A percentile compares a stretch with the other conserved stretches of the same genome.
phyloP scores from a whole-genome alignment of 148 eudicot genomes.

The Vaccinium myrtillus region DNA sequence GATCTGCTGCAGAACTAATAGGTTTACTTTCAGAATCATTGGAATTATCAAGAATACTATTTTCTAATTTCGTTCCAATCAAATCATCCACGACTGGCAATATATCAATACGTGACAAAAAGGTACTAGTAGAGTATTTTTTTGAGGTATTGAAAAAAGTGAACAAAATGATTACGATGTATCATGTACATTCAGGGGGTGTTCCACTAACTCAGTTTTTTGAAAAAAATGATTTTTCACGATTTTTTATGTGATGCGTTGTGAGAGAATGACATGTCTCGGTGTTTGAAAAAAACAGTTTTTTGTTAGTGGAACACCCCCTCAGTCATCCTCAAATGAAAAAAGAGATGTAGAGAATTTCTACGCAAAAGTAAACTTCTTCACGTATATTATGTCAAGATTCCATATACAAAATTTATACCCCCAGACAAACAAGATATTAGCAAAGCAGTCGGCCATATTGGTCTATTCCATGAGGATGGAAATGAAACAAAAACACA shows the following conservation, averaged over 20 bases:
- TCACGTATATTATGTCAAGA: background rate
- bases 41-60: too few relatives aligned
- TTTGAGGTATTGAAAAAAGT: background rate
- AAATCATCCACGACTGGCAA: too few relatives aligned
- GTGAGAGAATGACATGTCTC: too few relatives aligned
- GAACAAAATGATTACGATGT: background rate
- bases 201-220: too few relatives aligned
- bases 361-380: background rate
- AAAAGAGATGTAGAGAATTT: background rate
- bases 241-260: too few relatives aligned
- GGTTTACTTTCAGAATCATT: background rate
- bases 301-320: too few relatives aligned
- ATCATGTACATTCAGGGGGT: background rate
- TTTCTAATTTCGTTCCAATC: too few relatives aligned
- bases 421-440: background rate
- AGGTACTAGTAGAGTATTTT: background rate
- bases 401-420: background rate
- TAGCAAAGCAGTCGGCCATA: background rate
- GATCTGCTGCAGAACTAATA: background rate
- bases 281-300: too few relatives aligned
- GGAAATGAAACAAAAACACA: background rate
- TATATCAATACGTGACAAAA: too few relatives aligned
- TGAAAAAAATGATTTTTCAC: too few relatives aligned
- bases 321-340: background rate
- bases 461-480: conserved; percentile 4